phyloP scores from a whole-genome alignment of 495 filamentous ascomycete genomes.

The Neurospora hispaniola region DNA sequence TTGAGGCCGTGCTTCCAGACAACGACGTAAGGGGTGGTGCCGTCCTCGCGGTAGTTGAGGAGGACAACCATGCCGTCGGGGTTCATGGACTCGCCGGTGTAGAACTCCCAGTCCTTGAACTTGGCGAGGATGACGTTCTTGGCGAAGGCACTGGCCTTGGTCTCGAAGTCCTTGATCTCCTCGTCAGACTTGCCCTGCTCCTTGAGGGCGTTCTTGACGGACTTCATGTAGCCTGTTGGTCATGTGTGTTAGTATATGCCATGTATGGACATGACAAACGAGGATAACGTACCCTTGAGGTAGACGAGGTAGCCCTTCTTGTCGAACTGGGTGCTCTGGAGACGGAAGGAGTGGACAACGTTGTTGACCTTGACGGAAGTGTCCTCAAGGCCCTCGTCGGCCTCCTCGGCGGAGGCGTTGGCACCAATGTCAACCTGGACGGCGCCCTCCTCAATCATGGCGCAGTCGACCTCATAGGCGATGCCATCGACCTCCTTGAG shows the following conservation, averaged over 20 bases:
- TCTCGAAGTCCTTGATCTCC: slow-evolving; percentile 67
- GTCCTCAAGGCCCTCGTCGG: slow-evolving; percentile 63
- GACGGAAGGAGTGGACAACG: slow-evolving; percentile 84
- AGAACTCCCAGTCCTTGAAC: slow-evolving; percentile 94
- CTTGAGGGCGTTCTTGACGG: slow-evolving; percentile 58
- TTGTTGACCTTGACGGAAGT: slow-evolving; percentile 74
- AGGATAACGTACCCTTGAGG: slow-evolving; percentile 56
- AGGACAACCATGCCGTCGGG: slow-evolving; percentile 90
- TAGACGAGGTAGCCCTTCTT: slow-evolving; percentile 72
- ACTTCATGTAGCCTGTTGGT: slow-evolving; percentile 75
- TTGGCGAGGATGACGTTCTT: slow-evolving; percentile 70
- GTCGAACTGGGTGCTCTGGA: slow-evolving; percentile 66
- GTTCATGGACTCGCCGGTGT: slow-evolving; percentile 83
- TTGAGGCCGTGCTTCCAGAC: slow-evolving; percentile 94
- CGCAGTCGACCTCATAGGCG: slow-evolving; percentile 82
- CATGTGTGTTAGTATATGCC: not conserved
- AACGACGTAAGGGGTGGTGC: slow-evolving; percentile 75
- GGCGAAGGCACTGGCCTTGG: slow-evolving; percentile 53
- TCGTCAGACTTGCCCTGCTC: slow-evolving; percentile 48
- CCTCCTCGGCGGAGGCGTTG: slow-evolving; percentile 93
- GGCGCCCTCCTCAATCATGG: slow-evolving; percentile 65
- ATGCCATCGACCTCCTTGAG: slow-evolving; percentile 63
- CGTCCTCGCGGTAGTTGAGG: slow-evolving; percentile 95
- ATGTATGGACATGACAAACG: not conserved
- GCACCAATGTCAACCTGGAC: slow-evolving; percentile 83